A percentile compares a stretch with the other conserved stretches of the same genome.
Conservation (phyloP, 2,329 filamentous ascomycete species). For the Epichloe baconii region DNA sequence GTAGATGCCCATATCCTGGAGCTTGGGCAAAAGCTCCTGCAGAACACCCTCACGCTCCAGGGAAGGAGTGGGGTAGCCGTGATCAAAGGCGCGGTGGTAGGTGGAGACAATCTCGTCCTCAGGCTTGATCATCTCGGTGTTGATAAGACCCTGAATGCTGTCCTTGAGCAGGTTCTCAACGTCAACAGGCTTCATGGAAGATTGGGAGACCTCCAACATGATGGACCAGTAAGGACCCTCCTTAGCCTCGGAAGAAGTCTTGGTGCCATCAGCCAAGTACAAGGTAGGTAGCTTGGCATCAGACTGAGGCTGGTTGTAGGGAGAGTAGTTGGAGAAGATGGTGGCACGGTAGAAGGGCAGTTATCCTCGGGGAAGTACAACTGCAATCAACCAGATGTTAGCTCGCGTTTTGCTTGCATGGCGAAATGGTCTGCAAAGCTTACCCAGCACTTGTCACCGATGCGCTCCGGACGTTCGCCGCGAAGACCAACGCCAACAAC, state of each 20-base stretch:
- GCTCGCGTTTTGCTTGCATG: neutral
- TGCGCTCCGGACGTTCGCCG: slow-evolving; percentile 81
- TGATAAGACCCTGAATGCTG: slow-evolving; percentile 90
- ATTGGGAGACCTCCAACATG: slow-evolving; percentile 98
- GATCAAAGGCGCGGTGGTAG: slow-evolving; percentile 95
- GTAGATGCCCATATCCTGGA: slow-evolving; percentile 83
- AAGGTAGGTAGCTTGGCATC: slow-evolving; percentile 76
- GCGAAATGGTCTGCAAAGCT: slow-evolving; percentile 15
- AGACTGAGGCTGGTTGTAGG: slow-evolving; percentile 84
- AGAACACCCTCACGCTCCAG: slow-evolving; percentile 93
- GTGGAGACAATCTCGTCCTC: slow-evolving; percentile 93
- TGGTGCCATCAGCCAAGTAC: slow-evolving; percentile 74
- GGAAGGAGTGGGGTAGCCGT: slow-evolving; percentile 91
- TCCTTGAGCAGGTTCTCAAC: slow-evolving; percentile 73
- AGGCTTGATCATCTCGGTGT: slow-evolving; percentile 90
- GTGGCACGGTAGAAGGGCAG: slow-evolving; percentile 98
- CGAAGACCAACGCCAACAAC: slow-evolving; percentile 94
- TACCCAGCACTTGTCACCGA: slow-evolving; percentile 98
- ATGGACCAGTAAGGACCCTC: slow-evolving; percentile 98
- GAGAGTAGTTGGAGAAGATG: slow-evolving; percentile 99
- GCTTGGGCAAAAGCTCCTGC: slow-evolving; percentile 81
- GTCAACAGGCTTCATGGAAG: slow-evolving; percentile 87
- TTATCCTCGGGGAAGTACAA: slow-evolving; percentile 98
- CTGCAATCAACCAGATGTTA: slow-evolving; percentile 21
- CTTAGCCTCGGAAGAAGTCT: slow-evolving; percentile 59